phyloP scores from a whole-genome alignment of 2,329 filamentous ascomycete species.

The Cryphonectria radicalis region DNA sequence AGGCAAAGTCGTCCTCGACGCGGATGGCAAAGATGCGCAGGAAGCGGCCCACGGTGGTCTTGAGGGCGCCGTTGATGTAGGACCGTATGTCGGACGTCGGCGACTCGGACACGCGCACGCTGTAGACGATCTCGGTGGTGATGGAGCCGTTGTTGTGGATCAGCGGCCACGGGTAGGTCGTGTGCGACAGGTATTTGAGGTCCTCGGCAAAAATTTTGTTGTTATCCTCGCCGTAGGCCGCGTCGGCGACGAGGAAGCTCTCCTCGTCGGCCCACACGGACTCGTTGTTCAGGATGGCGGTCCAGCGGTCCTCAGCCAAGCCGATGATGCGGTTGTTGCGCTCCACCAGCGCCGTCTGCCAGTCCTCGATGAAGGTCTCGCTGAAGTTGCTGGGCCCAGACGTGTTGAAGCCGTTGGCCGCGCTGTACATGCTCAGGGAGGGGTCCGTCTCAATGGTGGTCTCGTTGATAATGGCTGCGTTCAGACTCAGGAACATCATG shows the following conservation, averaged over 20 bases:
- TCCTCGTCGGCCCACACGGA: slow-evolving; percentile 31
- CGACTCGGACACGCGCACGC: slow-evolving; percentile 27
- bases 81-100: not conserved
- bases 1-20: slow-evolving; percentile 17
- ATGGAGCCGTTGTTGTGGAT: slow-evolving; percentile 31
- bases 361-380: slow-evolving; percentile 24
- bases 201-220: slow-evolving; percentile 34
- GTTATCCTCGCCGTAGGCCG: slow-evolving; percentile 29
- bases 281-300: slow-evolving; percentile 28
- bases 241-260: slow-evolving; percentile 29
- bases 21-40: slow-evolving; percentile 15
- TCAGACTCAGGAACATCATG: slow-evolving; percentile 31
- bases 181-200: slow-evolving; percentile 30
- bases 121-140: slow-evolving; percentile 30
- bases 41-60: slow-evolving; percentile 17
- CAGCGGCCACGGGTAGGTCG: slow-evolving; percentile 31
- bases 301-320: slow-evolving; percentile 17
- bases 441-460: slow-evolving; percentile 24
- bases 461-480: slow-evolving; percentile 29
- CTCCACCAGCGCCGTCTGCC: slow-evolving; percentile 21
- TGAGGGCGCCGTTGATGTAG: slow-evolving; percentile 16
- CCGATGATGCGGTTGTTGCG: slow-evolving; percentile 30
- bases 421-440: slow-evolving; percentile 25
- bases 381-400: slow-evolving; percentile 29
- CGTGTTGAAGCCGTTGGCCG: slow-evolving; percentile 28